Percentiles rank a stretch among this genome's conserved stretches.
Conservation (phyloP, 805 yeast genomes). For the Brettanomyces nanus region DNA sequence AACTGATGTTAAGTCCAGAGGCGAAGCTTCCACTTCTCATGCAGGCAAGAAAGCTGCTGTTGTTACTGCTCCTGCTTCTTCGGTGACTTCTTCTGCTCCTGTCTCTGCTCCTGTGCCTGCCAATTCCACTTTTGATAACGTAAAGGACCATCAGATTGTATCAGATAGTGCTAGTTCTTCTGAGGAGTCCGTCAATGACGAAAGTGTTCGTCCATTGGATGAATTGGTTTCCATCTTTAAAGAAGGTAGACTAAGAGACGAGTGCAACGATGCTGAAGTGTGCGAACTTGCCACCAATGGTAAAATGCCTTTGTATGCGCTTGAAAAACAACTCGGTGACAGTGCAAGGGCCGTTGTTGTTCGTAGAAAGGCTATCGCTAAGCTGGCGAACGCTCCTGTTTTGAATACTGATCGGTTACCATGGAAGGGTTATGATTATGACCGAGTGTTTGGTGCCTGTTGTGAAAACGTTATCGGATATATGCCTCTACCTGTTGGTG, state of each 20-base stretch:
- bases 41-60: background rate
- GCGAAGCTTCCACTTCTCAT: background rate
- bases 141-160: slow-evolving; percentile 28
- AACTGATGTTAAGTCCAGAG: background rate
- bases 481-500: slow-evolving; percentile 94
- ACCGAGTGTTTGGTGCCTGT: slow-evolving; percentile 96
- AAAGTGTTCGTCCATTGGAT: slow-evolving; percentile 41
- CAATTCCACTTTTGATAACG: slow-evolving; percentile 18
- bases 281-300: slow-evolving; percentile 62
- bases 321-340: slow-evolving; percentile 86
- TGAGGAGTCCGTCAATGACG: slow-evolving; percentile 7
- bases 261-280: slow-evolving; percentile 67
- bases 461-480: slow-evolving; percentile 98
- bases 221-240: slow-evolving; percentile 56
- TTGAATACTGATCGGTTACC: slow-evolving; percentile 70
- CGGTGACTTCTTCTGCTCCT: slow-evolving; percentile 1
- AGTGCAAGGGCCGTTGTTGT: slow-evolving; percentile 88
- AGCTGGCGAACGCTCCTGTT: slow-evolving; percentile 73
- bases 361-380: slow-evolving; percentile 88
- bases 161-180: slow-evolving; percentile 23
- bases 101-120: background rate
- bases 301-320: slow-evolving; percentile 83
- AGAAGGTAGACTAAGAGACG: slow-evolving; percentile 55
- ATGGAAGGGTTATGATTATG: slow-evolving; percentile 77
- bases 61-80: slow-evolving; percentile 1